Base-by-base conservation (phyloP, 805 yeast genomes). In the Candida caryicola region DNA sequence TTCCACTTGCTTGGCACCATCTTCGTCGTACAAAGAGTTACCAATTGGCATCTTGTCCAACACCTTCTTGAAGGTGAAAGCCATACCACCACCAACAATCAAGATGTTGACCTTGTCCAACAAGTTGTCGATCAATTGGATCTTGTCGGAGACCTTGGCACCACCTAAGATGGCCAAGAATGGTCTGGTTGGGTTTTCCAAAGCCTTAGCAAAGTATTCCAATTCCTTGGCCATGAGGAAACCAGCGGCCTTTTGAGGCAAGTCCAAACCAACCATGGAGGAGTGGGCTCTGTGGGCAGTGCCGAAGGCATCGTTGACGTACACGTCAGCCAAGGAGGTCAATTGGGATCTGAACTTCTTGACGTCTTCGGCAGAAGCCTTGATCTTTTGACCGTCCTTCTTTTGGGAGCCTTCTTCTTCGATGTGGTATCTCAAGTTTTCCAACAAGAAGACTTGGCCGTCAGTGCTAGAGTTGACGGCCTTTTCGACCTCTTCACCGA, bases 271-370 rank as follows among this genome's bases (percentile, higher is more conserved):
- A 59, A 93, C 99, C 90, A 93, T 91, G 34, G 99, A 93, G 39
- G 97, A 89, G 78, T 93, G 99, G 49, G 99, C 99, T 79, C 99
- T 88, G 85, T 93, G 99, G 41, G 98, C 97, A 49, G 99, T 93
- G 69, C 99, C 99, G 61, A 93, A 93, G 43, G 97, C 98, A 68
- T 93, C 99, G 74, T 93, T 84, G 66, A 93, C 81, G 77, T 93
- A 93, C 50, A 93, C 95, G 60, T 93, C 99, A 53, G 97, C 98
- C 60, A 93, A 77, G 40, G 89, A 73, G 57, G 96, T 85, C 72
- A 93, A 81, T 63, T 85, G 81, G 59, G 79, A 62, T 81, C 99
- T 87, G 85, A 93, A 93, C 55, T 73, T 78, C 62, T 74, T 82
- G 54, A 93, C 97, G 51, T 69, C 85, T 59, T 77, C 95, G 48